These are phyloP conservation scores for Endoconidiophora laricicola DNA, from an alignment of 2,329 filamentous ascomycete genomes.

Conservation along the genomic window DNA sequence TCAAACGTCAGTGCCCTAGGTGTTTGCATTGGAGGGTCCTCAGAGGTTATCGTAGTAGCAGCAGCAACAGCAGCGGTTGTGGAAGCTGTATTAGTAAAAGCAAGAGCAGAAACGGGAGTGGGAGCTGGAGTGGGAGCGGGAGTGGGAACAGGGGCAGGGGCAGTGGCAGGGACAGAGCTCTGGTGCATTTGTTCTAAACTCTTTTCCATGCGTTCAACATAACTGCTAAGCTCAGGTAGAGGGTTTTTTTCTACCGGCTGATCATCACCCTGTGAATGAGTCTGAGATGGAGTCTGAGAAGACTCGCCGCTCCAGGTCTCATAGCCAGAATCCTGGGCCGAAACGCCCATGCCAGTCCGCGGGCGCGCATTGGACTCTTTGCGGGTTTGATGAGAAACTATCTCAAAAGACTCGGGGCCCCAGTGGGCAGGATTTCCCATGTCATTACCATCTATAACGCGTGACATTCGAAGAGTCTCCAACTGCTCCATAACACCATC, in stretches of 20 bases:
- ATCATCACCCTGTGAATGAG: conserved; percentile 3
- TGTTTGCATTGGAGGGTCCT: conserved; percentile 31
- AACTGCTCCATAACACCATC: conserved; percentile 94
- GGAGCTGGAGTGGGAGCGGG: background rate
- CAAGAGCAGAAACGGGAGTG: background rate
- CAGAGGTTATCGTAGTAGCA: background rate
- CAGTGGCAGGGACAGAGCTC: background rate
- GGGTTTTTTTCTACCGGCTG: conserved; percentile 21
- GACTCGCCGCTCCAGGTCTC: conserved; percentile 39
- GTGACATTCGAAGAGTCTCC: conserved; percentile 58
- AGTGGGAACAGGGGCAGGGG: background rate
- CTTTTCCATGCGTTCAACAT: conserved; percentile 83
- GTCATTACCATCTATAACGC: conserved; percentile 25
- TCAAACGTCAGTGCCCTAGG: conserved; percentile 30
- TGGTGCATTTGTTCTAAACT: conserved; percentile 57
- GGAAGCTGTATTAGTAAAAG: background rate
- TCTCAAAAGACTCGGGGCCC: conserved; percentile 75
- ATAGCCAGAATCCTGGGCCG: conserved; percentile 41
- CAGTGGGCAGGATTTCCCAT: conserved; percentile 47
- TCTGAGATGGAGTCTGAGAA: conserved; percentile 21
- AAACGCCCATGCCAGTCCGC: conserved; percentile 57
- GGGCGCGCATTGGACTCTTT: conserved; percentile 31
- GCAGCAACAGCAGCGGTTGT: background rate
- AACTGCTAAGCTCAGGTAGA: conserved; percentile 62
- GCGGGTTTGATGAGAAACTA: conserved; percentile 23